Evolutionary conservation across 202 grass and related monocot genomes (phyloP).

Genomic region (Dendrocalamus latiflorus): DNA sequence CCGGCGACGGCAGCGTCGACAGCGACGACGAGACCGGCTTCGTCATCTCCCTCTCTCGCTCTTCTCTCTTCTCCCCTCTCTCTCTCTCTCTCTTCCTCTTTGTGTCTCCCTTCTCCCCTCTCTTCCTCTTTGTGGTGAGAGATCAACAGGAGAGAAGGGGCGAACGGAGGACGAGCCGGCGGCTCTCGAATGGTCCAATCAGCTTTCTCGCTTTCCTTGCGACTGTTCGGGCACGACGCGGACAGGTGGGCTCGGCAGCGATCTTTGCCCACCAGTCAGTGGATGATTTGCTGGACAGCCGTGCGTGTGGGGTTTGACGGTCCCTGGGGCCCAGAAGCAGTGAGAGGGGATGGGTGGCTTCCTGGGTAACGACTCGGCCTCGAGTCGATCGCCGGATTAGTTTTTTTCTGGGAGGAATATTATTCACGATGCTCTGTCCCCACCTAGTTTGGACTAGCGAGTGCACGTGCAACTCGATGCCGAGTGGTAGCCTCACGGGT

Average conservation of each 20-base stretch:
- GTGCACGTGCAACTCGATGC: too few species aligned
- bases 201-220: too few species aligned
- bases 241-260: neutral
- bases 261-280: neutral
- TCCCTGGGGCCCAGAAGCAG: too few species aligned
- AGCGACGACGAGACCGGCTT: conserved; percentile 1
- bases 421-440: too few species aligned
- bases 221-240: neutral
- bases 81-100: neutral
- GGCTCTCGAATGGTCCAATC: too few species aligned
- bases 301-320: neutral
- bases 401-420: too few species aligned
- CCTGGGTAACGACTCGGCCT: neutral
- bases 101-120: too few species aligned
- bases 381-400: neutral
- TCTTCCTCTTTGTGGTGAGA: too few species aligned
- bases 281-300: neutral
- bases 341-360: neutral
- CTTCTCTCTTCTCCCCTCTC: too few species aligned
- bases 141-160: neutral
- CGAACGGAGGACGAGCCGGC: neutral
- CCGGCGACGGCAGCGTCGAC: neutral
- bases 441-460: too few species aligned
- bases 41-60: conserved; percentile 18
- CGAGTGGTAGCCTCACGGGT: too few species aligned